A percentile compares a stretch with the other conserved stretches of the same genome.
phyloP scores from a whole-genome alignment of 805 yeast genomes.

The Candida coleopterorum region DNA sequence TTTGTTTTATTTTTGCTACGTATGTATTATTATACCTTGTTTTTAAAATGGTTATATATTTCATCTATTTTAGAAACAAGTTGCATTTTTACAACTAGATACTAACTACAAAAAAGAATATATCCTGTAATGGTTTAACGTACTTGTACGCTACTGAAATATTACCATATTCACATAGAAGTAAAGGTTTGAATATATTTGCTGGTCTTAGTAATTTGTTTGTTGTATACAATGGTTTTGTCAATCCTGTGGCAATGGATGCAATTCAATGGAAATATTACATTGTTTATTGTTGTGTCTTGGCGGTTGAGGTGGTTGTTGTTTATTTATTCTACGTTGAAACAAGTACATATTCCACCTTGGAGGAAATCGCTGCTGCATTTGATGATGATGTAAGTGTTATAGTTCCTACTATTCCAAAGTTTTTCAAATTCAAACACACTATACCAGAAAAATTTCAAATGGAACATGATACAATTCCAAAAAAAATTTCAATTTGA shows the following conservation, averaged over 20 bases:
- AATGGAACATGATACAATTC: no score
- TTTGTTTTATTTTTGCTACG: slow-evolving; percentile 19
- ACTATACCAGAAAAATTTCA: no score
- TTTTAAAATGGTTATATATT: no score
- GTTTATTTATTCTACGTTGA: slow-evolving; percentile 35
- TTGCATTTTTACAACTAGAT: no score
- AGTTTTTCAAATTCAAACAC: no score
- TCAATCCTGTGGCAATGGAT: slow-evolving; percentile 37
- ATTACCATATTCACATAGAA: slow-evolving; percentile 34
- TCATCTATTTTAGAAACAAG: no score
- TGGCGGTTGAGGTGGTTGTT: slow-evolving; percentile 24
- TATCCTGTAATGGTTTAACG: slow-evolving; percentile 25
- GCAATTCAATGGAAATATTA: slow-evolving; percentile 41
- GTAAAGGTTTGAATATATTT: slow-evolving; percentile 36
- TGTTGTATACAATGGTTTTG: slow-evolving; percentile 23
- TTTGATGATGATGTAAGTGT: slow-evolving; percentile 30
- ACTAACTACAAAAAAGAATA: no score
- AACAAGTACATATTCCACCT: slow-evolving; percentile 33
- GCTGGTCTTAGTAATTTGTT: slow-evolving; percentile 16
- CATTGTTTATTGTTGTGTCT: slow-evolving; percentile 32
- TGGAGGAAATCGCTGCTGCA: slow-evolving; percentile 40
- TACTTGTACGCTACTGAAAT: slow-evolving; percentile 42
- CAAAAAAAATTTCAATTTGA: no score
- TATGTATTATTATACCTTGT: slow-evolving; percentile 15
- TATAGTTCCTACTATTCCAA: slow-evolving; percentile 5